These are phyloP conservation scores for Ogataea populi-albae DNA, from an alignment of 805 yeast genomes.

Conservation along the genomic window DNA sequence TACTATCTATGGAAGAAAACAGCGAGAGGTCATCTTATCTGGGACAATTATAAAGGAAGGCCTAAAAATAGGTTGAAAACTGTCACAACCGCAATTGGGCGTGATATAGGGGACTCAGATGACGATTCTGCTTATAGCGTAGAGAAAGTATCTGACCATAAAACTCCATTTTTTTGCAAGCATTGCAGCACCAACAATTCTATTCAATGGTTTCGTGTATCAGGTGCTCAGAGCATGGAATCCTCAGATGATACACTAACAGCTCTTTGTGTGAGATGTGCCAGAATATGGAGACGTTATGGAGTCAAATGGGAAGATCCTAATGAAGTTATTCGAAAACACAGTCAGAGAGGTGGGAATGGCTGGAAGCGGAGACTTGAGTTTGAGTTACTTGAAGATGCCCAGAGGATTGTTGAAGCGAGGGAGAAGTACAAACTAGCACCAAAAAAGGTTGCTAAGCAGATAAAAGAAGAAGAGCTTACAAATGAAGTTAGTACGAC, in stretches of 20 bases:
- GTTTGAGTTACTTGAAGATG: constrained; percentile 61
- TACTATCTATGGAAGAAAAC: constrained; percentile 94
- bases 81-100: constrained; percentile 41
- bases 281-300: constrained; percentile 86
- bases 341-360: constrained; percentile 40
- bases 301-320: constrained; percentile 88
- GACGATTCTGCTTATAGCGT: constrained; percentile 73
- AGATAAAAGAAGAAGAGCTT: too few relatives aligned
- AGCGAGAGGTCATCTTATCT: constrained; percentile 63
- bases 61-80: constrained; percentile 52
- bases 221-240: constrained; percentile 51
- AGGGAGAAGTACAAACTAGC: constrained; percentile 35
- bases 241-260: constrained; percentile 36
- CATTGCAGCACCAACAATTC: constrained; percentile 62
- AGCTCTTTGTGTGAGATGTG: constrained; percentile 84
- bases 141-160: constrained; percentile 41
- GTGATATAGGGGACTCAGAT: constrained; percentile 43
- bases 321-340: constrained; percentile 53
- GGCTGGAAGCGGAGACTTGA: constrained; percentile 65
- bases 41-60: constrained; percentile 82
- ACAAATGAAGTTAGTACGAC: too few relatives aligned
- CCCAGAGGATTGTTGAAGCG: constrained; percentile 50
- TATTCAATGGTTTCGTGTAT: constrained; percentile 65
- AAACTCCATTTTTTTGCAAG: constrained; percentile 57
- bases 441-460: constrained; percentile 19